A percentile compares a stretch with the other conserved stretches of the same genome.
phyloP scores from a whole-genome alignment of 2,329 filamentous ascomycete genomes.

The Fragosphaeria purpurea region DNA sequence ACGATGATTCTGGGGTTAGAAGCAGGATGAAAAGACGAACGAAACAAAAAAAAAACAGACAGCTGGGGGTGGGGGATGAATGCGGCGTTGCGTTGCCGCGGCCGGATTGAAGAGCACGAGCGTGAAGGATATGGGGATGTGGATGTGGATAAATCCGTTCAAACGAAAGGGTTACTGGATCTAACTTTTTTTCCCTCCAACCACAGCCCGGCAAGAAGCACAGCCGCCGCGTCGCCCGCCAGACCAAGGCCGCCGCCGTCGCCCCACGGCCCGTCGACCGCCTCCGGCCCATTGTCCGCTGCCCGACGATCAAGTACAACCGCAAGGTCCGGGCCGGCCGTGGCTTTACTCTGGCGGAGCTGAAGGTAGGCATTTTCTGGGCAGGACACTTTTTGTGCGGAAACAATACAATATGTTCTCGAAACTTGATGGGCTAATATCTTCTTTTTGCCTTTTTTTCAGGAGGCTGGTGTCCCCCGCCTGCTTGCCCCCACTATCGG shows the following conservation, averaged over 20 bases:
- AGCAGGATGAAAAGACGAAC: neutral
- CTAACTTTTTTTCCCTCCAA: constrained; percentile 16
- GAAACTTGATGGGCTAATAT: neutral
- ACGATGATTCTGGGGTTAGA: neutral
- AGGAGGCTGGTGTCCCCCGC: constrained; percentile 94
- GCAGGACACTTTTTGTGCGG: too few species aligned
- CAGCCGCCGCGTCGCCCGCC: constrained; percentile 80
- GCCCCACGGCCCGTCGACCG: constrained; percentile 96
- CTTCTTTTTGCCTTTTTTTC: constrained; percentile 3
- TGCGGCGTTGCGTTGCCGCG: too few species aligned
- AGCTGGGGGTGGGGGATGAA: too few species aligned
- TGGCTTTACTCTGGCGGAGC: constrained; percentile 94
- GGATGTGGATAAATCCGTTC: too few species aligned
- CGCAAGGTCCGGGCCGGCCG: constrained; percentile 90
- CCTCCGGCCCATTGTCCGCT: constrained; percentile 91
- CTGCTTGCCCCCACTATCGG: constrained; percentile 92
- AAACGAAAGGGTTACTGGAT: too few species aligned
- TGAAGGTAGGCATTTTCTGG: constrained; percentile 67
- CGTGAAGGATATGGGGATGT: too few species aligned
- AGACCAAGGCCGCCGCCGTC: constrained; percentile 88
- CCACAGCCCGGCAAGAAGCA: constrained; percentile 86
- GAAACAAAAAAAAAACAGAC: constrained; percentile 6
- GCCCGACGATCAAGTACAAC: constrained; percentile 99
- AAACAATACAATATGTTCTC: neutral
- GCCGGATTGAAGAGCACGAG: too few species aligned